phyloP scores from a whole-genome alignment of 2,329 filamentous ascomycete species.

The Tolypocladium sp. region DNA sequence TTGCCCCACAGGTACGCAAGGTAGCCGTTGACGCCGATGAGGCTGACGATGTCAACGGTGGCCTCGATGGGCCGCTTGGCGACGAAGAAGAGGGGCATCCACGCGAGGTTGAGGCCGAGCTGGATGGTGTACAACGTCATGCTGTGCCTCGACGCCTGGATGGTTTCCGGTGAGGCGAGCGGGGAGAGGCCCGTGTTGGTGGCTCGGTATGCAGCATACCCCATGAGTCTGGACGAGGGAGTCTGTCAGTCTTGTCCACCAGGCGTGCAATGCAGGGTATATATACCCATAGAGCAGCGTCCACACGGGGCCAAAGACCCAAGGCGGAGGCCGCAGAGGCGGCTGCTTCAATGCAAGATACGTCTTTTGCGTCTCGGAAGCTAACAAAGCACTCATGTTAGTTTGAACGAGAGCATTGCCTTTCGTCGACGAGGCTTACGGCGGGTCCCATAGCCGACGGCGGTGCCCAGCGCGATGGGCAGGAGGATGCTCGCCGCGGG shows the following conservation, averaged over 20 bases:
- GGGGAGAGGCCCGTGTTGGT: constrained; percentile 54
- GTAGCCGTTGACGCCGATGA: constrained; percentile 65
- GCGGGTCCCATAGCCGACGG: constrained; percentile 59
- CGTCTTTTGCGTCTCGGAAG: constrained; percentile 47
- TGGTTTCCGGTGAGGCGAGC: constrained; percentile 41
- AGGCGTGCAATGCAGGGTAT: no score
- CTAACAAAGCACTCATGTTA: constrained; percentile 20
- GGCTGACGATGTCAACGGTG: constrained; percentile 62
- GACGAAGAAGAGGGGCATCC: constrained; percentile 93
- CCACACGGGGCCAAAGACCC: constrained; percentile 57
- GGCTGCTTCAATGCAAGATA: constrained; percentile 63
- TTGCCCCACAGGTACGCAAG: constrained; percentile 68
- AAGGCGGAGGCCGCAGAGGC: constrained; percentile 49
- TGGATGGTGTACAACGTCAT: constrained; percentile 80
- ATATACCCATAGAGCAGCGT: constrained; percentile 51
- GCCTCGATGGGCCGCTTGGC: constrained; percentile 64
- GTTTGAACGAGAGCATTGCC: no score
- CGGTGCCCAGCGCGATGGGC: constrained; percentile 63
- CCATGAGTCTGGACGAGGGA: constrained; percentile 53
- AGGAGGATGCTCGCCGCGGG: constrained; percentile 67
- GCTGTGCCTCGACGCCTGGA: constrained; percentile 52
- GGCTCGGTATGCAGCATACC: constrained; percentile 77
- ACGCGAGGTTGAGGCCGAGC: constrained; percentile 74
- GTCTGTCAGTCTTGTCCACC: not conserved
- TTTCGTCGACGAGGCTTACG: constrained; percentile 37